These are phyloP conservation scores for Macadamia tetraphylla DNA, from an alignment of 164 flowering plant genomes.

Conservation along the genomic window DNA sequence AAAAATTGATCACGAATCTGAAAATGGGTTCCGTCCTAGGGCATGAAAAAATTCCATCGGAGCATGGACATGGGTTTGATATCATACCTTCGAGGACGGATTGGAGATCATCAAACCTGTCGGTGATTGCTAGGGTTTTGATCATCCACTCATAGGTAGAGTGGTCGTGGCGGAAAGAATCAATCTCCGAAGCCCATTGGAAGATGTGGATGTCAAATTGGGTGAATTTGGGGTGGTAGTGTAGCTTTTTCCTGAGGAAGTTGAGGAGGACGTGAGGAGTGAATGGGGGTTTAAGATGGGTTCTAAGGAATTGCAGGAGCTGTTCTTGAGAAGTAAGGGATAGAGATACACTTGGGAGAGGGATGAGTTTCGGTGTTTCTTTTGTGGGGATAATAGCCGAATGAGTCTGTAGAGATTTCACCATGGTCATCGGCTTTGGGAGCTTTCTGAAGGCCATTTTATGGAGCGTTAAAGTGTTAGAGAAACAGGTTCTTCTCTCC, in stretches of 20 bases:
- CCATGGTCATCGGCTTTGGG: conserved; percentile 11
- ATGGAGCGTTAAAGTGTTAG: too few species aligned
- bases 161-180: conserved; percentile 83
- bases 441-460: conserved; percentile 20
- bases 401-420: conserved; percentile 6
- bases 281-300: conserved; percentile 50
- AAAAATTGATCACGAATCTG: conserved; percentile 46
- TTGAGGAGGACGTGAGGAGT: conserved; percentile 41
- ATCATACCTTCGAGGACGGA: conserved; percentile 45
- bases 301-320: conserved; percentile 40
- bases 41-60: conserved; percentile 79
- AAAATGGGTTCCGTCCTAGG: conserved; percentile 54
- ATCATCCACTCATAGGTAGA: conserved; percentile 73
- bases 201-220: conserved; percentile 72
- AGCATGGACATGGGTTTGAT: conserved; percentile 79
- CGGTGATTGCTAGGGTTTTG: conserved; percentile 51
- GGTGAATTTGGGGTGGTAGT: conserved; percentile 71
- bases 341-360: conserved; percentile 43
- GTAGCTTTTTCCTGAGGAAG: conserved; percentile 67
- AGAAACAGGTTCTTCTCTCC: too few species aligned
- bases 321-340: conserved; percentile 32
- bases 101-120: conserved; percentile 47
- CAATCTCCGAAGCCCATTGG: conserved; percentile 59
- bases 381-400: conserved; percentile 3
- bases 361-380: conserved; percentile 12